Evolutionary conservation across 176 grass and related monocot species (phyloP), one percentile per base, ranked within the genome.

Genomic region (Phragmites australis): DNA sequence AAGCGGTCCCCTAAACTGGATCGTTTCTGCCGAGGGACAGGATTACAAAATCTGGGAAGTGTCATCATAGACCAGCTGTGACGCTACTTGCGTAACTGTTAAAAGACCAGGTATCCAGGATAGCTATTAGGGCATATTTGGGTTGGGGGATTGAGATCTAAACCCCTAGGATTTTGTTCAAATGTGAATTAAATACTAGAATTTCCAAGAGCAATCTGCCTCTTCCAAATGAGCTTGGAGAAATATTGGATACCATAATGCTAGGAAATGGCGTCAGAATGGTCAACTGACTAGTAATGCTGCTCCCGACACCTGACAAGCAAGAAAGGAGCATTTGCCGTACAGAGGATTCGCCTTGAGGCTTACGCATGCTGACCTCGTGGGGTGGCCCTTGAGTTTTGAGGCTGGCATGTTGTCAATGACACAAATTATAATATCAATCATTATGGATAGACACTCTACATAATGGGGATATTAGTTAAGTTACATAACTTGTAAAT

Each of bases 11-110:
- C 75, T 79, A 69, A 84, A 83, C 40, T 99, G 96, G 96, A 57
- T 54, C 30, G 42, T 94, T 61, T 84, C 86, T 34, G 86, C 90
- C 11, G 96, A 99, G 82, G 96, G 96, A 49, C 74, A 54, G 21
- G 82, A 93, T 43, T 99, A 95, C 86, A 99, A 93, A 72, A 87
- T 98, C 22, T 94, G 96, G 96, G 92, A 93, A 59, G 62, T 53
- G 21, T 53, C 88, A 41, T 76, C 74, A 22, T 80, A 83, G 74
- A 45, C 50, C 44, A 62, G 68, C 9, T 7, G n/a, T 53, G 56
- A 69, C 5, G 74, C 67, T 31, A 50, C 41, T 57, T 29, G 26
- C 67, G 4, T 39, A 75, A 74, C 76, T 47, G 27, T n/a, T 50
- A 26, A 17, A 72, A 73, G 31, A 37, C 47, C 14, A 70, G 69